Evolutionary conservation across 2,329 filamentous ascomycete genomes (phyloP).

Genomic region (Bipolaris gigantea): DNA sequence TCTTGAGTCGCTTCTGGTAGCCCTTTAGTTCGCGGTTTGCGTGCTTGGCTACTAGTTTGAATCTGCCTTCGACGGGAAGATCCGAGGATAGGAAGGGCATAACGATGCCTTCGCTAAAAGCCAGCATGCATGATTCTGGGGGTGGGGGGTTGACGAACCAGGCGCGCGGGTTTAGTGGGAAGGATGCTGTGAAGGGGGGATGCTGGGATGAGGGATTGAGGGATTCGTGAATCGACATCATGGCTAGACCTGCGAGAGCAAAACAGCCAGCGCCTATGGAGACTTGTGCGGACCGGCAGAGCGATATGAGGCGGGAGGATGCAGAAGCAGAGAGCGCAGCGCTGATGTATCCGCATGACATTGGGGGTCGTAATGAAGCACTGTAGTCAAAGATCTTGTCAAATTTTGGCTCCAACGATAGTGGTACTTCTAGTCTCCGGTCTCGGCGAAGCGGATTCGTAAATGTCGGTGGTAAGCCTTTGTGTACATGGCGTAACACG

Average conservation of each 20-base stretch:
- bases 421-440: conserved; percentile 15
- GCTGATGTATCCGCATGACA: conserved; percentile 41
- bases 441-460: conserved; percentile 46
- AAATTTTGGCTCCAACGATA: conserved; percentile 38
- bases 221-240: conserved; percentile 50
- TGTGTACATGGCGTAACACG: conserved; percentile 49
- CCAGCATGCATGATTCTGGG: conserved; percentile 51
- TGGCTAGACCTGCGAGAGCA: conserved; percentile 50
- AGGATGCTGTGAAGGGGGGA: conserved; percentile 49
- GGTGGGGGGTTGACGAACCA: conserved; percentile 46
- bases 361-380: conserved; percentile 34
- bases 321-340: conserved; percentile 38
- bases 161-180: conserved; percentile 52
- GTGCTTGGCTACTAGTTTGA: conserved; percentile 44
- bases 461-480: conserved; percentile 46
- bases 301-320: conserved; percentile 42
- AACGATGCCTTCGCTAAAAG: conserved; percentile 52
- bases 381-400: conserved; percentile 46
- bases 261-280: conserved; percentile 52
- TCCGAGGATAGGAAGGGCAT: conserved; percentile 47
- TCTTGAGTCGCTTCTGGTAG: conserved; percentile 50
- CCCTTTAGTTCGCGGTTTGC: conserved; percentile 49
- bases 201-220: conserved; percentile 29
- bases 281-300: conserved; percentile 45
- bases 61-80: conserved; percentile 43